A percentile compares a stretch with the other conserved stretches of the same genome.
phyloP scores from a whole-genome alignment of 176 grass and related monocot species.

The Phragmites australis region DNA sequence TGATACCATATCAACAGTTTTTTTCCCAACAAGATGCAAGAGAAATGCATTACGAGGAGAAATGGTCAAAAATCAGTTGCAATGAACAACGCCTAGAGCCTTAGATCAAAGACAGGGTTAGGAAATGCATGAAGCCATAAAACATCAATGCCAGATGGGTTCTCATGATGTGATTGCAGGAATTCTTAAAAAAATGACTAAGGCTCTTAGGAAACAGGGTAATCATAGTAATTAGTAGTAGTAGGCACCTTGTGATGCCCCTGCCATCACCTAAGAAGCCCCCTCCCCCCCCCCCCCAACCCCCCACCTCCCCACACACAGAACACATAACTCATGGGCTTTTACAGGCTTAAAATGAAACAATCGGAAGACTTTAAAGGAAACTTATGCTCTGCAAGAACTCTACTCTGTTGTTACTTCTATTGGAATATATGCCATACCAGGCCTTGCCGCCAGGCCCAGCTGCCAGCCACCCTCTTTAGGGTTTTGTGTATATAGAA shows the following conservation, averaged over 20 bases:
- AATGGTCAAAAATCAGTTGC: conserved; percentile 4
- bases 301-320: no score
- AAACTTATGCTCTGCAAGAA: not conserved
- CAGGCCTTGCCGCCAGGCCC: no score
- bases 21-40: not conserved
- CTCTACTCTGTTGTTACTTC: no score
- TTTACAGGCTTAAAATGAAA: not conserved
- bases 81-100: conserved; percentile 1
- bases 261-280: not conserved
- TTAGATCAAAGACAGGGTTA: not conserved
- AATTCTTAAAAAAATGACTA: not conserved
- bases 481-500: no score
- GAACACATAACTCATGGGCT: conserved; percentile 6
- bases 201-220: not conserved
- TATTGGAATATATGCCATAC: no score
- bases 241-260: not conserved
- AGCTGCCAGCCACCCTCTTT: no score
- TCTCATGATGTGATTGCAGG: not conserved
- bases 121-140: conserved; percentile 8
- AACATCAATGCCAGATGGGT: not conserved
- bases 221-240: not conserved
- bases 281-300: not conserved
- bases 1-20: not conserved
- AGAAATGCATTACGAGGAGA: not conserved
- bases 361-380: not conserved